Base-by-base conservation (phyloP, 179 eudicot genomes). In the Sideroxylon spinosum region DNA sequence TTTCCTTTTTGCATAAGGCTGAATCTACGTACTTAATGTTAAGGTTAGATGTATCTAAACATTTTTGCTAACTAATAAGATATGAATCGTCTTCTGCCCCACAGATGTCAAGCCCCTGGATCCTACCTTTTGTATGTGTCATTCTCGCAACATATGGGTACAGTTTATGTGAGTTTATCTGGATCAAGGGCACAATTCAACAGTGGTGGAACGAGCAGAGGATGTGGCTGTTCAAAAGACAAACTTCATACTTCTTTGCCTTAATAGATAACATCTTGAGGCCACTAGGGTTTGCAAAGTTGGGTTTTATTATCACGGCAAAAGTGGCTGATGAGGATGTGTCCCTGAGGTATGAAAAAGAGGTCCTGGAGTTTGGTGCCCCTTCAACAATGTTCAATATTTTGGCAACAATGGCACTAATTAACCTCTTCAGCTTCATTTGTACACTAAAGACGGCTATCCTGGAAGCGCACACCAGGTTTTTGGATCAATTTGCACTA, bases 131-230 rank as follows among this genome's bases (percentile, higher is more conserved):
- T 76, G 61, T 22, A 9, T 64, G 50, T 17, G 61, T 65, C 46
- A 48, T 64, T 11, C 5, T 76, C 17, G 20, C 60, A 0, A 64
- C 1, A 19, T 63, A 64, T 9, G 13, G 13, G 23, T 65, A 62
- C 71, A 64, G 71, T 55, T 63, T 76, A 23, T 44, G 46, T 1
- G 95, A 91, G 19, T 88, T 66, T 63, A 17, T 84, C 0, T 65
- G 82, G 53, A 81, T 77, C 46, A 82, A 81, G 10, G 89, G 89
- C 56, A 91, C 90, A 13, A 49, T 85, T 16, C 68, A 67, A 23
- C 80, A 82, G 32, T 91, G 93, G 93, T 91, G 88, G 86, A 91
- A 90, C 49, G 74, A 85, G 1, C 90, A 91, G 79, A 84, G 95
- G 75, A 86, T 89, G 76, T 90, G 90, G 91, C 78, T 87, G 82